Evolutionary conservation across 1,139 yeast species (phyloP).

Genomic region (Debaryomycetaceae sp.): DNA sequence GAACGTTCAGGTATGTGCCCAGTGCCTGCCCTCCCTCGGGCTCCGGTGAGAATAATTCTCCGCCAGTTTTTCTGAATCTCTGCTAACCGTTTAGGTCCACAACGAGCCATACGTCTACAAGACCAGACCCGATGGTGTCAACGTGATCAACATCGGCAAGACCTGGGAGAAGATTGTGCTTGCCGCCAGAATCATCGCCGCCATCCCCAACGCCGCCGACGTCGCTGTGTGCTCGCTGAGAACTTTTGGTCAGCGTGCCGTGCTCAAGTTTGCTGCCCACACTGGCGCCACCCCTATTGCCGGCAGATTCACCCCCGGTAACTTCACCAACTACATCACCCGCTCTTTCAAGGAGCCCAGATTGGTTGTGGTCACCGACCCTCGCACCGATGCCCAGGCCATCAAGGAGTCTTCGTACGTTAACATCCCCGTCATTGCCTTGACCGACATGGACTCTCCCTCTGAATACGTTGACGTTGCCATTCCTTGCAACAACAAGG

Average conservation of each 20-base stretch:
- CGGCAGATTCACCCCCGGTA: constrained; percentile 99
- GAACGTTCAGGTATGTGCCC: constrained; percentile 89
- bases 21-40: constrained; percentile 1
- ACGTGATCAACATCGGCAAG: constrained; percentile 96
- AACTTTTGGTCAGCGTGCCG: constrained; percentile 99
- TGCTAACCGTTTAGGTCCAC: constrained; percentile 61
- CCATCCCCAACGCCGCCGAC: constrained; percentile 97
- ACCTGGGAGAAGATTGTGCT: constrained; percentile 99
- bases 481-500: constrained; percentile 99
- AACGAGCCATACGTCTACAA: constrained; percentile 99
- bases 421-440: constrained; percentile 99
- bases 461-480: constrained; percentile 99
- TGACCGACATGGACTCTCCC: constrained; percentile 98
- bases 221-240: constrained; percentile 99
- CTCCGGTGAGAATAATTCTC: not conserved
- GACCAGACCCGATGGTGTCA: constrained; percentile 99
- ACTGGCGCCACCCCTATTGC: constrained; percentile 99
- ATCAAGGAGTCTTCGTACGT: constrained; percentile 99
- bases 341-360: constrained; percentile 99
- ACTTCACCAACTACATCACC: constrained; percentile 99
- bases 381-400: constrained; percentile 99
- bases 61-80: constrained; percentile 1
- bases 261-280: constrained; percentile 98
- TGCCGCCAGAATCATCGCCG: constrained; percentile 99
- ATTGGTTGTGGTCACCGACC: constrained; percentile 98